Percentiles rank a stretch among this genome's conserved stretches.
Evolutionary conservation across 345 rosid species (phyloP).

Genomic region (Pugionium dolabratum): DNA sequence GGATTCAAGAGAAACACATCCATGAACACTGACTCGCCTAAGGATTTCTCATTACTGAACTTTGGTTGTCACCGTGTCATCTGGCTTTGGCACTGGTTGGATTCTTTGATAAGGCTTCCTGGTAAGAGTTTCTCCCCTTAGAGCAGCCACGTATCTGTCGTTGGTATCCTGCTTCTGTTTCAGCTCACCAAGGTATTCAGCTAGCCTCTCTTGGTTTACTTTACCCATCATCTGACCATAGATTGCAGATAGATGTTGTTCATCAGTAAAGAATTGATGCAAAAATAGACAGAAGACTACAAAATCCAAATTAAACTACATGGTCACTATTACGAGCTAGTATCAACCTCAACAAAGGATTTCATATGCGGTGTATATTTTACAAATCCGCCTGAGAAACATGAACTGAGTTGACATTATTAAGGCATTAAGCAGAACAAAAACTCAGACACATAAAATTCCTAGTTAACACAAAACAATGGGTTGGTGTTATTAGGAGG

Average conservation of each 20-base stretch:
- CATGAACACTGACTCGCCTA: slow-evolving; percentile 5
- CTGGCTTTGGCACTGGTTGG: slow-evolving; percentile 59
- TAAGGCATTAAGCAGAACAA: slow-evolving; percentile 5
- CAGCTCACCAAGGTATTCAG: slow-evolving; percentile 87
- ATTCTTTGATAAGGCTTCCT: slow-evolving; percentile 82
- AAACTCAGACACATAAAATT: slow-evolving; percentile 17
- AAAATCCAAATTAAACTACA: no score
- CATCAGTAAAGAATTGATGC: slow-evolving; percentile 9
- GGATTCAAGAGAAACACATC: slow-evolving; percentile 6
- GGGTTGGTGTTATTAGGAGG: not conserved
- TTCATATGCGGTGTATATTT: not conserved
- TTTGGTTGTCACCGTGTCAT: slow-evolving; percentile 34
- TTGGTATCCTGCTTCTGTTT: slow-evolving; percentile 89
- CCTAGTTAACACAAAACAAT: slow-evolving; percentile 12
- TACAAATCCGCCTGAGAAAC: not conserved
- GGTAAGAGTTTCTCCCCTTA: slow-evolving; percentile 83
- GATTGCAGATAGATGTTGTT: not conserved
- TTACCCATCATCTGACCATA: slow-evolving; percentile 80
- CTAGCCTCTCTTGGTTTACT: slow-evolving; percentile 83
- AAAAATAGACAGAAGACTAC: no score
- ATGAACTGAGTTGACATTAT: slow-evolving; percentile 7
- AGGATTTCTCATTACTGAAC: slow-evolving; percentile 20
- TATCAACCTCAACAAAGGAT: not conserved
- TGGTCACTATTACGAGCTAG: not conserved
- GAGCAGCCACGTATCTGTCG: slow-evolving; percentile 86